phyloP scores from a whole-genome alignment of 2,329 filamentous ascomycete genomes.

The Epichloe typhina region DNA sequence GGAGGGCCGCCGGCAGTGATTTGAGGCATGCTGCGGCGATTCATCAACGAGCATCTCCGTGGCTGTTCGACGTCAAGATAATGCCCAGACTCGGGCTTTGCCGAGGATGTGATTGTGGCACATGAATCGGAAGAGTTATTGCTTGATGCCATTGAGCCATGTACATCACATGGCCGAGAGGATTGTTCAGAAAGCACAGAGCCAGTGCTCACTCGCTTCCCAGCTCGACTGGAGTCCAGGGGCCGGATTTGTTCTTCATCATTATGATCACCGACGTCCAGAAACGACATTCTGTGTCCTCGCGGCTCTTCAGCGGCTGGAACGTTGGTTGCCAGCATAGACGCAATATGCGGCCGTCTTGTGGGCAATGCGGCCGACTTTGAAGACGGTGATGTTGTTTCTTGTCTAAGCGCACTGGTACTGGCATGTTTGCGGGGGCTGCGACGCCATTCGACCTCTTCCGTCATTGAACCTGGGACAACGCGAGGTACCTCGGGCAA shows the following conservation, averaged over 20 bases:
- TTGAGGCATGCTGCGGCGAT: slow-evolving; percentile 38
- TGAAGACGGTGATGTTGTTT: neutral
- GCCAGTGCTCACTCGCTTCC: slow-evolving; percentile 17
- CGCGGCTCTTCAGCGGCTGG: neutral
- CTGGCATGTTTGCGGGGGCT: slow-evolving; percentile 4
- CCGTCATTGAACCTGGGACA: neutral
- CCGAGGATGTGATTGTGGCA: slow-evolving; percentile 9
- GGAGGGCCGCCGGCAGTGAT: slow-evolving; percentile 35
- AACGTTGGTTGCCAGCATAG: neutral
- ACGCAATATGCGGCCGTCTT: slow-evolving; percentile 3
- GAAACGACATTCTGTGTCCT: slow-evolving; percentile 4
- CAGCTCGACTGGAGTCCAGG: slow-evolving; percentile 9
- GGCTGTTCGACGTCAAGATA: slow-evolving; percentile 11
- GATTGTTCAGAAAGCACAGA: slow-evolving; percentile 16
- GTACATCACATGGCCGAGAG: slow-evolving; percentile 10
- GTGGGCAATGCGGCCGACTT: neutral
- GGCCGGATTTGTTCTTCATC: slow-evolving; percentile 1
- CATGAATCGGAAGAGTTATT: slow-evolving; percentile 14
- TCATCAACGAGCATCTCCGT: slow-evolving; percentile 14
- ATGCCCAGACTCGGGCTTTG: neutral
- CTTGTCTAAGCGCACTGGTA: slow-evolving; percentile 1
- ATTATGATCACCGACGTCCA: neutral
- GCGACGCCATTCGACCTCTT: neutral
- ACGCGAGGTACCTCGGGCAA: neutral
- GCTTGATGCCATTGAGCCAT: slow-evolving; percentile 6